phyloP scores from a whole-genome alignment of 306 rosid species.

The Rosa rugosa region DNA sequence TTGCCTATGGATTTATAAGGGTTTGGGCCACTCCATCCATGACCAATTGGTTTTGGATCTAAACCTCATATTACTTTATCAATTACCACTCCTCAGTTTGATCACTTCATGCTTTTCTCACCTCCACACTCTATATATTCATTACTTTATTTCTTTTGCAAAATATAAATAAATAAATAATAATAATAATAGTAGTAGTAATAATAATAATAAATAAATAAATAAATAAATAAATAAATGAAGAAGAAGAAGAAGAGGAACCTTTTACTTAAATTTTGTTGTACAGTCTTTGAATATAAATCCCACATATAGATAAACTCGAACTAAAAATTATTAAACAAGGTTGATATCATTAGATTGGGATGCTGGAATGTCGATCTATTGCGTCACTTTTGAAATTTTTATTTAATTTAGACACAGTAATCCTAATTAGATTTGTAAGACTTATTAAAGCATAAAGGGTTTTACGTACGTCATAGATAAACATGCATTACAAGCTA shows the following conservation, averaged over 20 bases:
- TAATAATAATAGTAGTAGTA: too few relatives aligned
- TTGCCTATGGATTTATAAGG: too few relatives aligned
- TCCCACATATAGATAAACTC: not conserved
- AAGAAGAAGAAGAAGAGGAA: not conserved
- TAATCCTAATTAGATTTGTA: not conserved
- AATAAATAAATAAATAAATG: not conserved
- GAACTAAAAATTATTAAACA: not conserved
- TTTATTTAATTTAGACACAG: not conserved
- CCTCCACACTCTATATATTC: not conserved
- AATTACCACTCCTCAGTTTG: not conserved
- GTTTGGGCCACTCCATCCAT: too few relatives aligned
- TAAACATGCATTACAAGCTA: not conserved
- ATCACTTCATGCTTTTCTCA: not conserved
- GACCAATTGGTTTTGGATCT: too few relatives aligned
- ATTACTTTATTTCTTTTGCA: not conserved
- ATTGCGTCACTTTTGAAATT: not conserved
- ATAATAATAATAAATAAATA: too few relatives aligned
- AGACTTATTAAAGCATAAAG: constrained; percentile 1
- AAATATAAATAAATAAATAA: too few relatives aligned
- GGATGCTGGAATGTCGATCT: not conserved
- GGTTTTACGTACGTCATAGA: not conserved
- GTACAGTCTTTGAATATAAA: not conserved
- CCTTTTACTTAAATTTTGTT: not conserved
- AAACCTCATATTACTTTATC: too few relatives aligned
- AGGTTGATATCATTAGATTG: not conserved